Percentiles rank a stretch among this genome's conserved stretches.
Conservation (phyloP, 202 grass and related monocot genomes). For the Schoenoplectus triqueter region DNA sequence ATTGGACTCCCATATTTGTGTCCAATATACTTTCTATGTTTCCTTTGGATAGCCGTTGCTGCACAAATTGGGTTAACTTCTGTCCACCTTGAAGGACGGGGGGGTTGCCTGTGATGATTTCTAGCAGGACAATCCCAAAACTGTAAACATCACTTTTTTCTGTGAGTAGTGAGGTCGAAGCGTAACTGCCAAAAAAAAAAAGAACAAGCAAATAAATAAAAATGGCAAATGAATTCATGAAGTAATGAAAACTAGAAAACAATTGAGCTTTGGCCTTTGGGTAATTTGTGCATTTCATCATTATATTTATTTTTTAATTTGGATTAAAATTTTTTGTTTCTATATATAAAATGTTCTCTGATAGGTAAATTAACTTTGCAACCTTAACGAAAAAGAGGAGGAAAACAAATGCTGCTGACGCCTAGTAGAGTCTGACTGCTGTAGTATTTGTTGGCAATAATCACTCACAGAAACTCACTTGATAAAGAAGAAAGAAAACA, state of each 20-base stretch:
- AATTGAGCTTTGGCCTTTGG: not conserved
- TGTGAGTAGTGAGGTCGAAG: not conserved
- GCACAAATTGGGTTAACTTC: conserved; percentile 18
- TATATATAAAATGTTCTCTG: not conserved
- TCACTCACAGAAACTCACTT: no score
- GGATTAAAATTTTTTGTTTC: not conserved
- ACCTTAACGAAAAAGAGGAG: not conserved
- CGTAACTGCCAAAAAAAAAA: conserved; percentile 31
- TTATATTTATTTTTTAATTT: not conserved
- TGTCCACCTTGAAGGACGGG: not conserved
- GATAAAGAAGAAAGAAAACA: no score
- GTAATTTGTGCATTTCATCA: not conserved
- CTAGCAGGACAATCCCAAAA: conserved; percentile 51
- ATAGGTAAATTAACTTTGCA: not conserved
- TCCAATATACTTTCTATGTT: conserved; percentile 42
- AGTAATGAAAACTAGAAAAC: not conserved
- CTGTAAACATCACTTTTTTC: conserved; percentile 50
- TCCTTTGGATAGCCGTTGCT: conserved; percentile 25
- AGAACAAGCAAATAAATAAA: not conserved
- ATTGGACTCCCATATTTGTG: conserved; percentile 26
- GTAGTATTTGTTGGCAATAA: not conserved
- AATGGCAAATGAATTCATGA: not conserved
- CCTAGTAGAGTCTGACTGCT: not conserved
- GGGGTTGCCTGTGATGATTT: conserved; percentile 44
- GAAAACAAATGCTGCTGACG: not conserved